Base-by-base conservation (phyloP, 2,329 filamentous ascomycete species). In the Neocatenulostroma microsporum region DNA sequence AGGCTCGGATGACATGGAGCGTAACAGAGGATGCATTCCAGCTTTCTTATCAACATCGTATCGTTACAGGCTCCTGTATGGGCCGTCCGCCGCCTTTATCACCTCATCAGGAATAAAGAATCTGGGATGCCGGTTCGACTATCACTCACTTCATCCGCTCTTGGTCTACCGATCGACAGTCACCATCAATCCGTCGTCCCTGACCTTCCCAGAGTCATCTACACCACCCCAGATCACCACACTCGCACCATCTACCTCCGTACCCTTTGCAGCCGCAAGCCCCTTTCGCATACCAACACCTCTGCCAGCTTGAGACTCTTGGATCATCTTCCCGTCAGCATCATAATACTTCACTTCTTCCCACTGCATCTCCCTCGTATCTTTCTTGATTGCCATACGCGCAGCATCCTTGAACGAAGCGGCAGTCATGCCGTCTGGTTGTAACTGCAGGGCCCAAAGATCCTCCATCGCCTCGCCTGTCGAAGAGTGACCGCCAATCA, bases 221-320 rank as follows among this genome's bases (percentile, higher is more conserved):
- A 64, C 41, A 0, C 73, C 72, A n/a, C 72, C 73, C 72, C 72
- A 76, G 10, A 73, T 46, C 3, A 75, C 57, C 5, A 71, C 61
- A 11, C 59, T 68, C 33, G 63, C 66, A 3, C 64, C 69, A 42
- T 67, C 66, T 3, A 67, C 56, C 34, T 70, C 67, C 0, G 63
- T 61, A 2, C 62, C 63, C 32, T 54, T 61, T 6, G 57, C 54
- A 3, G 56, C 54, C 1, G 58, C 62, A 37, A 66, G 63, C 3
- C 56, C 45, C 40, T 57, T 42, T 55, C 70, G 30, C 41, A 61
- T 40, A 53, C 71, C 54, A 44, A 69, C 35, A 2, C 48, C 46
- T 30, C 47, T 48, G 62, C 53, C 57, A 51, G 21, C 58, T 25
- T 53, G 53, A 20, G 51, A 45, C 23, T 58, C 61, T 24, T 57